Evolutionary conservation across 148 eudicot genomes (phyloP).

Genomic region (Rhododendron simsii): DNA sequence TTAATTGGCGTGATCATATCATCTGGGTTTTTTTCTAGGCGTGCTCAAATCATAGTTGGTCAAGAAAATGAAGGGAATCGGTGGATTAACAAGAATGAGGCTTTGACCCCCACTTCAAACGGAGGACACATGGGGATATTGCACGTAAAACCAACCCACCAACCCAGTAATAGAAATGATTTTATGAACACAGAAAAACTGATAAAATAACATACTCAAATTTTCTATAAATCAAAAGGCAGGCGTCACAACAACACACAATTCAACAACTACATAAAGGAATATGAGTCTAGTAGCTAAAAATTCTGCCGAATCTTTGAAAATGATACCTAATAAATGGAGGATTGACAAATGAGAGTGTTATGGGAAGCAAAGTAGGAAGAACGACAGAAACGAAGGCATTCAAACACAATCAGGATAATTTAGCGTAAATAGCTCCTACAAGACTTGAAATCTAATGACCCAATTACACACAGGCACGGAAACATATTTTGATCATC

Average conservation of each 20-base stretch:
- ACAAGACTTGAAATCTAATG: neutral
- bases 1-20: too few species aligned
- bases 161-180: neutral
- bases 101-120: neutral
- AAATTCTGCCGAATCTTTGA: neutral
- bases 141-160: neutral
- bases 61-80: too few species aligned
- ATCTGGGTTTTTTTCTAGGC: too few species aligned
- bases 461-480: neutral
- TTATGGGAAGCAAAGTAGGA: neutral
- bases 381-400: neutral
- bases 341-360: neutral
- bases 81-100: too few species aligned
- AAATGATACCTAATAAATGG: neutral
- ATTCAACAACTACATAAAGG: neutral
- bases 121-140: neutral
- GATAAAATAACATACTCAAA: neutral
- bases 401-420: too few species aligned
- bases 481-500: neutral
- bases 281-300: neutral
- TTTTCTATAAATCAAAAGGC: neutral
- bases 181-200: neutral
- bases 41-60: neutral
- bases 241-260: neutral
- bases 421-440: neutral